phyloP scores from a whole-genome alignment of 805 yeast species.

The Ogataea polymorpha region DNA sequence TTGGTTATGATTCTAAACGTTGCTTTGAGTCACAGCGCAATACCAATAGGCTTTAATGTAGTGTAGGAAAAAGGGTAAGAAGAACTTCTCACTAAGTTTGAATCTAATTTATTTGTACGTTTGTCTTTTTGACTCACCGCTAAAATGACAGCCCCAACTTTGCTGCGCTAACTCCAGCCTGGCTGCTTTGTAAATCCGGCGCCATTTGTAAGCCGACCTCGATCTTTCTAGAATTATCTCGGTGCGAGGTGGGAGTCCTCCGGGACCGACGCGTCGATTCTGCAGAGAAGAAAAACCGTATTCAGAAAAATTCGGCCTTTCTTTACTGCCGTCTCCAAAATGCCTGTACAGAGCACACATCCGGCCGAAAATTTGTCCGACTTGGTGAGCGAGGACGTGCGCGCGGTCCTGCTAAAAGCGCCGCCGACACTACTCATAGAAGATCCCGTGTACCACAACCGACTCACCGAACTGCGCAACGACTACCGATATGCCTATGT shows the following conservation, averaged over 20 bases:
- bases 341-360: slow-evolving; percentile 20
- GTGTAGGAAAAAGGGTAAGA: slow-evolving; percentile 1
- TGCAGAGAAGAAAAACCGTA: neutral
- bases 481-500: slow-evolving; percentile 38
- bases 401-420: slow-evolving; percentile 35
- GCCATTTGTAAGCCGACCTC: slow-evolving; percentile 7
- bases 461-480: slow-evolving; percentile 33
- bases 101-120: slow-evolving; percentile 2
- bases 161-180: slow-evolving; percentile 9
- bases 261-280: slow-evolving; percentile 8
- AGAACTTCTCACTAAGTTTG: slow-evolving; percentile 2
- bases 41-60: neutral
- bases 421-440: slow-evolving; percentile 40
- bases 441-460: slow-evolving; percentile 32
- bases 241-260: slow-evolving; percentile 3
- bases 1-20: neutral
- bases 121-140: slow-evolving; percentile 8
- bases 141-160: slow-evolving; percentile 7
- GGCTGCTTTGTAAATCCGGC: neutral
- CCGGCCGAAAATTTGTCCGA: slow-evolving; percentile 32
- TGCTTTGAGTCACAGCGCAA: neutral
- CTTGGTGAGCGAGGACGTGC: slow-evolving; percentile 35
- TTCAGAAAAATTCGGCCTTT: too few species aligned
- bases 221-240: slow-evolving; percentile 5
- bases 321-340: neutral